Base-by-base conservation (phyloP, 2,329 filamentous ascomycete genomes). In the Colletotrichum magnum region DNA sequence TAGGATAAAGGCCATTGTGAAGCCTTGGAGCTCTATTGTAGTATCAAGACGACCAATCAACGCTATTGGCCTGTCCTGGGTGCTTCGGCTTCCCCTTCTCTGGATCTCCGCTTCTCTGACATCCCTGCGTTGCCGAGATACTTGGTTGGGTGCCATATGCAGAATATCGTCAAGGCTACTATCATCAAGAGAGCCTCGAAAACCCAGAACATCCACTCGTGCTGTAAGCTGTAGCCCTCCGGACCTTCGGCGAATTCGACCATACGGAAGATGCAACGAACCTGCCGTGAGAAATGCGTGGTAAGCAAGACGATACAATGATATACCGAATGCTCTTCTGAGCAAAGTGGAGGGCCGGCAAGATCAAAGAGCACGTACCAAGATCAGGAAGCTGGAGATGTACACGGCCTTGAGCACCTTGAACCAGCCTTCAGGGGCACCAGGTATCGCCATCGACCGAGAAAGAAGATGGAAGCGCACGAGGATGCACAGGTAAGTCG, bases 161-260 rank as follows among this genome's bases (percentile, higher is more conserved):
- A 84, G 68, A 88, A 85, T 1, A 85, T 78, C 1, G 80, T 74
- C 39, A 88, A 79, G 6, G 86, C 85, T 0, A 81, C 74, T 3
- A 83, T 68, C 77, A 87, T 85, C 0, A 86, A 85, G 6, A 85
- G 68, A 0, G 83, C 80, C 68, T 88, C 86, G 15, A 88, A 83
- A 2, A 82, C 79, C 79, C 85, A 88, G 65, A 88, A 84, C 32
- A 84, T 82, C 83, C 86, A 87, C 70, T 88, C 86, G 24, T 85
- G 82, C 4, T 74, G 78, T 72, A 86, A 85, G 1, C 83, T 76
- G 71, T 88, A 88, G 16, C 82, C 80, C 6, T 85, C 76, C n/a
- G 83, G 84, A 0, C 86, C 86, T 41, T 86, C 79, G 0, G 83
- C 82, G 68, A 87, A 88, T 71, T 88, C 86, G 56, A 85, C 79